Conservation (phyloP, 805 yeast genomes). For the Zygoascus tannicola region DNA sequence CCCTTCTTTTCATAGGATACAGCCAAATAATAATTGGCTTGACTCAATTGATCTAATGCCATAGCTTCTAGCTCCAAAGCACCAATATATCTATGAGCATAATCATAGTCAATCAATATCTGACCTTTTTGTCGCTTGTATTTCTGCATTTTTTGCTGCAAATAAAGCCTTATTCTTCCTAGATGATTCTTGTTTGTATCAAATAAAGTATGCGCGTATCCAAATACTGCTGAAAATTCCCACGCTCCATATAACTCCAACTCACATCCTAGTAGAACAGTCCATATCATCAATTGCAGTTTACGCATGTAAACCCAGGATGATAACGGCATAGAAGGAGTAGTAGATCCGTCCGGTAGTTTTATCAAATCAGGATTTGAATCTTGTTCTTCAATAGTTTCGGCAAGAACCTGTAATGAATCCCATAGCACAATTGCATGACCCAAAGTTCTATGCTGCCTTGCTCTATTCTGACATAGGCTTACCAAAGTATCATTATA, state of each 20-base stretch:
- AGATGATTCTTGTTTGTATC: slow-evolving; percentile 36
- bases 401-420: slow-evolving; percentile 67
- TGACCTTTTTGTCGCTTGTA: not conserved
- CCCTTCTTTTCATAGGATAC: slow-evolving; percentile 11
- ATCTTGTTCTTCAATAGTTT: slow-evolving; percentile 42
- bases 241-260: slow-evolving; percentile 61
- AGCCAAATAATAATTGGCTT: slow-evolving; percentile 24
- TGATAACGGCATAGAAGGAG: slow-evolving; percentile 53
- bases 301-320: slow-evolving; percentile 63
- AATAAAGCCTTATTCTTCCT: slow-evolving; percentile 28
- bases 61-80: slow-evolving; percentile 26
- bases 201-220: slow-evolving; percentile 51
- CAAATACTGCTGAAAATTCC: slow-evolving; percentile 59
- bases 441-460: slow-evolving; percentile 70
- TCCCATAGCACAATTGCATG: slow-evolving; percentile 58
- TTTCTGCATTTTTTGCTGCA: slow-evolving; percentile 17
- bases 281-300: slow-evolving; percentile 59
- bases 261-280: slow-evolving; percentile 66
- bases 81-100: slow-evolving; percentile 15
- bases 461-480: slow-evolving; percentile 60
- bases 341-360: slow-evolving; percentile 16
- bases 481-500: slow-evolving; percentile 39
- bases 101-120: slow-evolving; percentile 4
- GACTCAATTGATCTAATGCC: slow-evolving; percentile 23
- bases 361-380: not conserved